These are phyloP conservation scores for Heterobasidion irregulare DNA, from an alignment of 1,284 basidiomycete genomes.

Conservation along the genomic window DNA sequence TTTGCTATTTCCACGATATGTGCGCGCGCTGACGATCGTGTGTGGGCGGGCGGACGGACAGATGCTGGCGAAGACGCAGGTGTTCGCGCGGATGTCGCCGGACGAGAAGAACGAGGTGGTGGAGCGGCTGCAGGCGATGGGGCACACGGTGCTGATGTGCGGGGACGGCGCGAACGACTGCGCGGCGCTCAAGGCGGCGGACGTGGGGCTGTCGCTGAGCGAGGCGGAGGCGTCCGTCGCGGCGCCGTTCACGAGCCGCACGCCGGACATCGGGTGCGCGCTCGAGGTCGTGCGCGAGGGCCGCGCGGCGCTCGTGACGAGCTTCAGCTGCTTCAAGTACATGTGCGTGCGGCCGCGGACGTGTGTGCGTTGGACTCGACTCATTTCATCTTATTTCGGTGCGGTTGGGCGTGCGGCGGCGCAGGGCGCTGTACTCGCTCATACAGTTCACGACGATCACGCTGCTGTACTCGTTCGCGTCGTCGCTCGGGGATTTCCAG, in stretches of 20 bases:
- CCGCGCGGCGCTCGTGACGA: constrained; percentile 90
- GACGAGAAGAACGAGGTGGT: constrained; percentile 99
- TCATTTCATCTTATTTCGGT: neutral
- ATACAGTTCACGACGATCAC: constrained; percentile 90
- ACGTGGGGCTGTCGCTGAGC: constrained; percentile 93
- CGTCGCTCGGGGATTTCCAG: constrained; percentile 95
- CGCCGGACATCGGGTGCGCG: constrained; percentile 93
- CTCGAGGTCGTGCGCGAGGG: constrained; percentile 97
- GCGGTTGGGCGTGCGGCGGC: constrained; percentile 4
- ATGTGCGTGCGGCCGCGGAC: constrained; percentile 53
- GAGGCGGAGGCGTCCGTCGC: constrained; percentile 99
- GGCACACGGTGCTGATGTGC: constrained; percentile 97
- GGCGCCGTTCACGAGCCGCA: constrained; percentile 93
- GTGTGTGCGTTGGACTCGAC: neutral
- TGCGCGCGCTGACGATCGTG: neutral
- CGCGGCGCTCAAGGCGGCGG: constrained; percentile 96
- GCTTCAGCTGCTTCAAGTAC: constrained; percentile 99
- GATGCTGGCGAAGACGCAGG: constrained; percentile 98
- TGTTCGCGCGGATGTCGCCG: constrained; percentile 98
- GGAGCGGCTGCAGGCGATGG: constrained; percentile 86
- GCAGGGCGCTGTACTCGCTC: constrained; percentile 83
- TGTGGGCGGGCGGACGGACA: too few relatives aligned
- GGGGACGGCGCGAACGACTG: constrained; percentile 99
- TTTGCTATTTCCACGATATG: too few relatives aligned
- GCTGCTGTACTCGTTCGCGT: constrained; percentile 92